Conservation (phyloP, 192 early-diverging fungal genomes). For the Entomortierella beljakovae region DNA sequence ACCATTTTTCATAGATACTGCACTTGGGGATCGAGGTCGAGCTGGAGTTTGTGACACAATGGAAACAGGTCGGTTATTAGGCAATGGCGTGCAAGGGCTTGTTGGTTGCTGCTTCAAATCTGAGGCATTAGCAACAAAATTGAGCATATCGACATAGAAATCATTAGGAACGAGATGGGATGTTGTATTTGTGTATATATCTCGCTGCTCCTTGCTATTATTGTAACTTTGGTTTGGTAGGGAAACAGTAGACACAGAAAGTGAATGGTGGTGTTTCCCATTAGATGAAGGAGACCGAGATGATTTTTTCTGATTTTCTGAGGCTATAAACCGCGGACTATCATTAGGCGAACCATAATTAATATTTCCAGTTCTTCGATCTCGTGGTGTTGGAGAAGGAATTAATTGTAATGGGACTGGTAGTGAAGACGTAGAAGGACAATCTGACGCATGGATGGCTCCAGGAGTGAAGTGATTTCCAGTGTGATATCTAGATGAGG, state of each 20-base stretch:
- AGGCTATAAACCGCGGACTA: neutral
- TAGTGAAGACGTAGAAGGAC: neutral
- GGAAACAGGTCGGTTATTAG: neutral
- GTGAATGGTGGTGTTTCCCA: neutral
- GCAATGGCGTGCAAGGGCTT: neutral
- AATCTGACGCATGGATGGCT: neutral
- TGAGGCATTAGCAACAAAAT: neutral
- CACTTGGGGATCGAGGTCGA: slow-evolving; percentile 15
- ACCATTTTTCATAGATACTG: neutral
- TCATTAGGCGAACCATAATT: neutral
- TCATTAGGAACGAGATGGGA: neutral
- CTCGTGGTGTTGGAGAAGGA: slow-evolving; percentile 14
- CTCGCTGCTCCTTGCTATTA: neutral
- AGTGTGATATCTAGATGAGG: neutral
- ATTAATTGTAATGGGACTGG: slow-evolving; percentile 9
- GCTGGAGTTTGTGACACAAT: neutral
- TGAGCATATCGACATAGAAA: slow-evolving; percentile 29
- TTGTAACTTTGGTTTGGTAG: neutral
- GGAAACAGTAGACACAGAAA: neutral
- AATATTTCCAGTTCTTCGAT: neutral
- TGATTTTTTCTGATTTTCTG: neutral
- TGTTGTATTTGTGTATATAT: neutral
- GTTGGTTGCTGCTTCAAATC: neutral
- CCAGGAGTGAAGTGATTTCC: too few relatives aligned
- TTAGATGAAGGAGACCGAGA: neutral